Evolutionary conservation across 1,284 basidiomycete species (phyloP).

Genomic region (Cronartium quercuum): DNA sequence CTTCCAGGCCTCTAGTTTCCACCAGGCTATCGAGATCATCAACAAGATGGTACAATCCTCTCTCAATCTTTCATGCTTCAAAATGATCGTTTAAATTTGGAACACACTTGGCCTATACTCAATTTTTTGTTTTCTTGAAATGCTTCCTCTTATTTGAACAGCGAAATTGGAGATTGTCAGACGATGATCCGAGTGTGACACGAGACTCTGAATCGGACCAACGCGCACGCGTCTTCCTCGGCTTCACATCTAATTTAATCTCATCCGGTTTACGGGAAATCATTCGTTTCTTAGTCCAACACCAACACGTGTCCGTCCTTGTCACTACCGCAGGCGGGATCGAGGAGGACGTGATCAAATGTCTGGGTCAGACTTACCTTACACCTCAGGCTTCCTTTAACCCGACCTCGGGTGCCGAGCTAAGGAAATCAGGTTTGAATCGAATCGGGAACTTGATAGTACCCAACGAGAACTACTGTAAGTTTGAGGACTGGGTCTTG

Average conservation of each 20-base stretch:
- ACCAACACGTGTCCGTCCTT: conserved; percentile 48
- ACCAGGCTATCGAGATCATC: conserved; percentile 47
- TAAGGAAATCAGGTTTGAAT: conserved; percentile 48
- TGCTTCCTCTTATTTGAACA: neutral
- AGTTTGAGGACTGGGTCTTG: conserved; percentile 50
- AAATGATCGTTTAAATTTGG: neutral
- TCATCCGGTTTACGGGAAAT: conserved; percentile 49
- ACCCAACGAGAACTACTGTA: conserved; percentile 51
- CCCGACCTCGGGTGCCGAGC: conserved; percentile 44
- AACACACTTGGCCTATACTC: neutral
- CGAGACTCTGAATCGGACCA: conserved; percentile 1
- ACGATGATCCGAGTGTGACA: conserved; percentile 23
- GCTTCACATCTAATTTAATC: conserved; percentile 50
- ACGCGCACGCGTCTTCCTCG: conserved; percentile 44
- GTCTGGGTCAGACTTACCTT: conserved; percentile 48
- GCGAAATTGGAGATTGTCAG: conserved; percentile 33
- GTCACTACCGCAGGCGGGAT: conserved; percentile 50
- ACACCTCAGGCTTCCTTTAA: conserved; percentile 44
- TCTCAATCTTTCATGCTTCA: neutral
- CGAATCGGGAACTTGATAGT: conserved; percentile 50
- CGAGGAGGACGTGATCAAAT: conserved; percentile 50
- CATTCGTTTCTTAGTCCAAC: conserved; percentile 49
- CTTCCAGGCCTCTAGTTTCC: conserved; percentile 48
- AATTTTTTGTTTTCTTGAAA: neutral
- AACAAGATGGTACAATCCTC: conserved; percentile 46